phyloP scores from a whole-genome alignment of 78 protist species.

The Polysphondylium violaceum region DNA sequence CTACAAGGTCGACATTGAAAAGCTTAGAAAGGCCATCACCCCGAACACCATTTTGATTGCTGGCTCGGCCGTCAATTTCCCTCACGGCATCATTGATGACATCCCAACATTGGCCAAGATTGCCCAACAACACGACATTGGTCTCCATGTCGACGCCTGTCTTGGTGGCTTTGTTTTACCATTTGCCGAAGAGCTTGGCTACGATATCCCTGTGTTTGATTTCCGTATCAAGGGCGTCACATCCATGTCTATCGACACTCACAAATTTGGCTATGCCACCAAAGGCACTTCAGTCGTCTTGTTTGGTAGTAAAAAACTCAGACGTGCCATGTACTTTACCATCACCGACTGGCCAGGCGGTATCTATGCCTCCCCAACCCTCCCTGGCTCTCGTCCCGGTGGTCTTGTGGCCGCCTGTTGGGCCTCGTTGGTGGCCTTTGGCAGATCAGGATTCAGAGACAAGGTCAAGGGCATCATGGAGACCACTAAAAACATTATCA shows the following conservation, averaged over 20 bases:
- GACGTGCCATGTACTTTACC: slow-evolving; percentile 63
- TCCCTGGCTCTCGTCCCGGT: slow-evolving; percentile 93
- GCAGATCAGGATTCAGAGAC: slow-evolving; percentile 85
- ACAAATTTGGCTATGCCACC: slow-evolving; percentile 95
- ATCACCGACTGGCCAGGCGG: slow-evolving; percentile 83
- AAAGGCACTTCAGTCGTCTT: slow-evolving; percentile 91
- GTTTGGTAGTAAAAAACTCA: slow-evolving; percentile 52
- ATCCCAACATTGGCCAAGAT: slow-evolving; percentile 76
- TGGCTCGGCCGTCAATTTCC: slow-evolving; percentile 89
- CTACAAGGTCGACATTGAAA: slow-evolving; percentile 53
- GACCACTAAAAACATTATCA: slow-evolving; percentile 49
- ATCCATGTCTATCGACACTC: slow-evolving; percentile 92
- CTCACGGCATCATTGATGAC: slow-evolving; percentile 92
- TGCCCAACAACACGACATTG: slow-evolving; percentile 77
- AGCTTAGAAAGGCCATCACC: slow-evolving; percentile 31
- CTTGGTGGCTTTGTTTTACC: slow-evolving; percentile 93
- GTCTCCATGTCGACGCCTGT: slow-evolving; percentile 91
- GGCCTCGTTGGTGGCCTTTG: slow-evolving; percentile 91
- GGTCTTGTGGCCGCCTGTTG: slow-evolving; percentile 92
- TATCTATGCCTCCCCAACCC: slow-evolving; percentile 93
- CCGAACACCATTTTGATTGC: slow-evolving; percentile 86
- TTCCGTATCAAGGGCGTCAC: slow-evolving; percentile 90
- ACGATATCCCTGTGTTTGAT: slow-evolving; percentile 86
- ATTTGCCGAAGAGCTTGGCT: slow-evolving; percentile 80
- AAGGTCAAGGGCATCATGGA: slow-evolving; percentile 37